Evolutionary conservation across 1,284 basidiomycete species (phyloP), one percentile per base, ranked within the genome.

Genomic region (Baeospora myosura): DNA sequence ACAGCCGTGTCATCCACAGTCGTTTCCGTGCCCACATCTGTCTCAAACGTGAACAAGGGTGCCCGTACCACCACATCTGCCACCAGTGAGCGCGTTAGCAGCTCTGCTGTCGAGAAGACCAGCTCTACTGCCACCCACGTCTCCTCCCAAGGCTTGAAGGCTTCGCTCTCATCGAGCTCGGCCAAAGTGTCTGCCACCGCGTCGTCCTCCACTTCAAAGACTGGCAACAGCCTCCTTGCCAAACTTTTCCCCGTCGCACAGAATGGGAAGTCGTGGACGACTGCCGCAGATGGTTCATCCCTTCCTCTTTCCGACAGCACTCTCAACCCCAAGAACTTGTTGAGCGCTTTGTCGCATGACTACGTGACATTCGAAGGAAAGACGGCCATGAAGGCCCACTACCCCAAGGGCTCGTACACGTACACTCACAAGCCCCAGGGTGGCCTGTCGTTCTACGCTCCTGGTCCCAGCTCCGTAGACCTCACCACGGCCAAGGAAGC

Each of bases 381-480:
- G 59, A 44, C 49, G 38, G 57, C 69, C 5, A 68, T 81, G 52
- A 69, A 71, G 52, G 66, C 78, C 3, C 66, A 72, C 50, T 80
- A 74, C 54, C 76, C 78, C 16, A 56, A 71, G 50, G 70, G 72
- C 36, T 80, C 78, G 17, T 71, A 74, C 60, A 76, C 70, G 40
- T 75, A 74, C 41, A 61, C 58, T 4, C 60, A 66, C 46, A 38
- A 57, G 11, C 76, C 75, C 14, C 62, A 66, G 44, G 78, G 78
- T 35, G 78, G 78, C 5, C 58, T 78, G 20, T 76, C 78, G 36
- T 81, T 80, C 64, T 81, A 81, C 52, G 74, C 77, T 21, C 59
- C 61, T 22, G 71, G 71, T 1, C 63, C 65, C 4, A 8, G 48
- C 44, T 36, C 62, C 53, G 53, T 78, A 29, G 71, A 74, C 47